Evolutionary conservation across 176 grass and related monocot genomes (phyloP), one percentile per base, ranked within the genome.

Genomic region (Zea luxurians): DNA sequence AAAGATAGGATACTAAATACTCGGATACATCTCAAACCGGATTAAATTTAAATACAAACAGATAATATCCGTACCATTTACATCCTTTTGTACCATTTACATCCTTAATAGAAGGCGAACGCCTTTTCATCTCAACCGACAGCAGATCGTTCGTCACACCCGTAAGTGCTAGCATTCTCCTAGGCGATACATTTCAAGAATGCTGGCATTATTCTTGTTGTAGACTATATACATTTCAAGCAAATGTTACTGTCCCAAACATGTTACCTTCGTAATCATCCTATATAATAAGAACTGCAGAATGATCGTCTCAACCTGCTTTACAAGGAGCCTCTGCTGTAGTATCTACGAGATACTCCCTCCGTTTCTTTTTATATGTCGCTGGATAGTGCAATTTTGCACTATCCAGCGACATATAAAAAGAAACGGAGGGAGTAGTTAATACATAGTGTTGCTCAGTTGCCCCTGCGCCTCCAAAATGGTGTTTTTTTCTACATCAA

Each of bases 401-500:
- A n/a, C n/a, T n/a, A n/a, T n/a, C n/a, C n/a, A n/a, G n/a, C n/a
- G n/a, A n/a, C n/a, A n/a, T n/a, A n/a, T n/a, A n/a, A n/a, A n/a
- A n/a, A n/a, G n/a, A n/a, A n/a, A n/a, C n/a, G n/a, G n/a, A n/a
- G n/a, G n/a, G n/a, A n/a, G n/a, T n/a, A 43, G 59, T 9, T 34
- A 48, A 41, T 8, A 36, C 12, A 38, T 57, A n/a, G 58, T 48
- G 35, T 11, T 70, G 6, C 59, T 77, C 72, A 27, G 65, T 47
- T 84, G 42, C 48, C 11, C 64, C 12, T 64, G 67, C 0, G 38
- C 47, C 34, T 57, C 48, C 10, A 12, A 49, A 57, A 49, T 44
- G 45, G 18, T n/a, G 2, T 12, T 17, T 85, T 73, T 73, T 77
- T 84, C 13, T 68, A n/a, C 13, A 52, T 61, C 46, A 61, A 60